Evolutionary conservation across 805 yeast species (phyloP).

Genomic region (Starmerella tilneyi): DNA sequence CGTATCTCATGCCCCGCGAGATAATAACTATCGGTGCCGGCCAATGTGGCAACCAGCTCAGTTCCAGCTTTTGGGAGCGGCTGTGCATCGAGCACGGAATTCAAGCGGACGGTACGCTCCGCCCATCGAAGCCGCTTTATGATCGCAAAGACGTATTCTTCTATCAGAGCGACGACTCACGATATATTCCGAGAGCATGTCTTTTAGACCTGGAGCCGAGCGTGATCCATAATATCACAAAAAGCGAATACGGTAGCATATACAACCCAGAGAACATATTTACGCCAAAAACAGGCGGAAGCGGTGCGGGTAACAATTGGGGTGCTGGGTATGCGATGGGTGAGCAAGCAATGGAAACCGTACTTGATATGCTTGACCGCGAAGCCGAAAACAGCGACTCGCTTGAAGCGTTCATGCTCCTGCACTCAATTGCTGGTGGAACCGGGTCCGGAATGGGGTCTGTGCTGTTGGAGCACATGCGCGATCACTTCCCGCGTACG

Average conservation of each 20-base stretch:
- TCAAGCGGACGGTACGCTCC: conserved; percentile 47
- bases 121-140: conserved; percentile 34
- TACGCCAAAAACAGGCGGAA: conserved; percentile 63
- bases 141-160: conserved; percentile 82
- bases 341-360: conserved; percentile 52
- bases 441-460: conserved; percentile 97
- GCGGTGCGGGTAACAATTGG: conserved; percentile 86
- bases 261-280: conserved; percentile 78
- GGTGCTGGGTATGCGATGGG: conserved; percentile 80
- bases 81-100: conserved; percentile 81
- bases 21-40: conserved; percentile 41
- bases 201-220: conserved; percentile 79
- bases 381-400: conserved; percentile 87
- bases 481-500: conserved; percentile 76
- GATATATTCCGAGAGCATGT: conserved; percentile 81
- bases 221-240: conserved; percentile 57
- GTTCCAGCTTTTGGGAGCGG: conserved; percentile 86
- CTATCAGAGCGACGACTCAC: conserved; percentile 58
- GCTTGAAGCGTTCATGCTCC: conserved; percentile 76
- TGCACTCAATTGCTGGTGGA: conserved; percentile 97
- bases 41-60: conserved; percentile 96
- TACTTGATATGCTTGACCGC: conserved; percentile 73
- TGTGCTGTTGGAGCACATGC: conserved; percentile 59
- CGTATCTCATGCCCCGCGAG: conserved; percentile 28
- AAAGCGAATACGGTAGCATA: conserved; percentile 44